Percentiles rank a stretch among this genome's conserved stretches.
These are phyloP conservation scores for Cutaneotrichosporon daszewskae DNA, from an alignment of 1,284 basidiomycete genomes.

Conservation along the genomic window DNA sequence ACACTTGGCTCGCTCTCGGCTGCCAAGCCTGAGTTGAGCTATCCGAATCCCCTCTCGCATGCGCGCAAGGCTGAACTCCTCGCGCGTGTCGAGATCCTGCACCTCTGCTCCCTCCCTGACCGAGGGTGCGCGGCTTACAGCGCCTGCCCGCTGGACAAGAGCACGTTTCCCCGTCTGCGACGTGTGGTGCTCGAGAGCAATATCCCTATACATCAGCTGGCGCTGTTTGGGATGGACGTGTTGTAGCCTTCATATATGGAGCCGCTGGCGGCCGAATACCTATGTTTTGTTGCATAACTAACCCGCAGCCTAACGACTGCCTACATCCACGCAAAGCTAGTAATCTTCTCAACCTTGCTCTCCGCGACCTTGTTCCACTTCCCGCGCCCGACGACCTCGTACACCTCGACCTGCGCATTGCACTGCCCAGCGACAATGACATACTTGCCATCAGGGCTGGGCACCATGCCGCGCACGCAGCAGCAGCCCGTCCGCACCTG, in stretches of 20 bases:
- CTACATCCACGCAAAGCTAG: slow-evolving; percentile 36
- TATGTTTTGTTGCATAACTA: too few species aligned
- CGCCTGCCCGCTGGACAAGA: slow-evolving; percentile 6
- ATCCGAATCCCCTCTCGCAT: slow-evolving; percentile 4
- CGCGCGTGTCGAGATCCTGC: neutral
- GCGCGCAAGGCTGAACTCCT: slow-evolving; percentile 4
- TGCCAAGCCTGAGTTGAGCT: neutral
- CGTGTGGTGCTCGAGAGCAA: too few species aligned
- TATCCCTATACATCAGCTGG: too few species aligned
- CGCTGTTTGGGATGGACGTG: too few species aligned
- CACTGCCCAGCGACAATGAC: slow-evolving; percentile 41
- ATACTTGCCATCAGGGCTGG: slow-evolving; percentile 40
- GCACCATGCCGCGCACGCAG: slow-evolving; percentile 37
- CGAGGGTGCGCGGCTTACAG: neutral
- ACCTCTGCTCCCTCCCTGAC: neutral
- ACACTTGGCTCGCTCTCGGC: neutral
- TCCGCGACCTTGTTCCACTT: slow-evolving; percentile 53
- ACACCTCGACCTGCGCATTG: slow-evolving; percentile 39
- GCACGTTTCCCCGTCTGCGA: slow-evolving; percentile 11
- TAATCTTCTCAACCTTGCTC: slow-evolving; percentile 59
- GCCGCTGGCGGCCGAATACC: too few species aligned
- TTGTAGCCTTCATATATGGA: too few species aligned
- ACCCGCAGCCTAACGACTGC: too few species aligned
- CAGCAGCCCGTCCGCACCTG: slow-evolving; percentile 36
- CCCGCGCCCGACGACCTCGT: slow-evolving; percentile 23